These are phyloP conservation scores for Pseudoturritis turrita DNA, from an alignment of 345 rosid genomes.

Conservation along the genomic window DNA sequence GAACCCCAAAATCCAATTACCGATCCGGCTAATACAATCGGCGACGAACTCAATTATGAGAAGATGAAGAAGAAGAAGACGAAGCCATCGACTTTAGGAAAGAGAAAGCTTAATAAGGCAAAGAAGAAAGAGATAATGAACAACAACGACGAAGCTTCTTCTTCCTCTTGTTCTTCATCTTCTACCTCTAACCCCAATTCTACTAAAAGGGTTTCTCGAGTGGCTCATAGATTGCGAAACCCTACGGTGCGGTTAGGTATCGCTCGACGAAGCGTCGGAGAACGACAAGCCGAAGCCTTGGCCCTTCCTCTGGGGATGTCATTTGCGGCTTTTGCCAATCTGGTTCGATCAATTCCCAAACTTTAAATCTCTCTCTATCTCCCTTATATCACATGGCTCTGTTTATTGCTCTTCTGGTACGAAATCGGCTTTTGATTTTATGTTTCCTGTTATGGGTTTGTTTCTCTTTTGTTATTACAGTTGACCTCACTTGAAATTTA, in stretches of 20 bases:
- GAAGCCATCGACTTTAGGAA: conserved; percentile 23
- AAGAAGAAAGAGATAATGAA: conserved; percentile 18
- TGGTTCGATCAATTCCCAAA: conserved; percentile 46
- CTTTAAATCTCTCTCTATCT: background rate
- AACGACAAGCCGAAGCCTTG: conserved; percentile 50
- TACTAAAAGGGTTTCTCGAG: conserved; percentile 24
- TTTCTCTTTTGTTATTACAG: background rate
- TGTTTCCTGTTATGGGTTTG: conserved; percentile 5
- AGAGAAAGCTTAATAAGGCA: conserved; percentile 16
- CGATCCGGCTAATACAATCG: conserved; percentile 19
- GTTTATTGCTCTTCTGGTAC: background rate
- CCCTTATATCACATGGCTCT: background rate
- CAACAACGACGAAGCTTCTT: conserved; percentile 21
- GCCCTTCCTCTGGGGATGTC: conserved; percentile 95
- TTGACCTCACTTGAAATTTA: background rate
- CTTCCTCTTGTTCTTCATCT: conserved; percentile 34
- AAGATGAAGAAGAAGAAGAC: conserved; percentile 26
- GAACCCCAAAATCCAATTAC: conserved; percentile 13
- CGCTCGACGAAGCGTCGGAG: conserved; percentile 31
- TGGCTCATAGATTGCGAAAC: conserved; percentile 36
- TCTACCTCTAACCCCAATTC: conserved; percentile 29
- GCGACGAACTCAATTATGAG: background rate
- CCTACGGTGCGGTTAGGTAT: conserved; percentile 35
- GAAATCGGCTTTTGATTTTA: background rate
- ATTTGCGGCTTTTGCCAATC: conserved; percentile 74